Base-by-base conservation (phyloP, 257 asterid genomes). In the Forsythia viridissima region DNA sequence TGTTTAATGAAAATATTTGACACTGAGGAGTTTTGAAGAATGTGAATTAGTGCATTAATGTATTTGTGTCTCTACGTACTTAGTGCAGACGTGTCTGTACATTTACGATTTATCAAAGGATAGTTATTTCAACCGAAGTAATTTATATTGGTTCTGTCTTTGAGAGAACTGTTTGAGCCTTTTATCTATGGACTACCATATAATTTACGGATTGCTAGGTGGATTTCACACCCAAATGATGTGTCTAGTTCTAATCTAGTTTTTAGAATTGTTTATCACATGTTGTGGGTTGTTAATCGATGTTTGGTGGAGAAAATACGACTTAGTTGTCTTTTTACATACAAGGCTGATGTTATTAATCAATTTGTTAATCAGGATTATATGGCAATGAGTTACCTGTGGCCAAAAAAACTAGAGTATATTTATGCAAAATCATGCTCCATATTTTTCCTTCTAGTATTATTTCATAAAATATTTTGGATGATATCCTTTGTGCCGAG, bases 1-100 rank as follows among this genome's bases (percentile, higher is more conserved):
- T 75, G 80, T 24, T 71, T 13, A 43, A 75, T 66, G 21, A 16
- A 71, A 63, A 9, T 39, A 43, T 76, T 59, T 72, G 16, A 40
- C 21, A 30, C 40, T 30, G 38, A 63, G 9, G 38, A 30, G 8
- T 63, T 63, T 24, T 63, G 70, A 11, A 63, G 70, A 63, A 63
- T 63, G 67, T 59, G 70, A 63, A 63, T 63, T 3, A 63, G 7
- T 63, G 34, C 34, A 30, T 30, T 30, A 30, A 30, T 30, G 38
- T 63, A 21, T 21, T 21, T 10, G 15, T 24, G 66, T 63, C 69
- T 3, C 59, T 63, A 30, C 6, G 1, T 11, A 5, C 16, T 66
- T 41, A 55, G 24, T 24, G 37, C 21, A 41, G 70, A 72, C 36
- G 43, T 48, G 74, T 24, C 41, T 74, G 71, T 66, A 68, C 52